Base-by-base conservation (phyloP, 179 eudicot species). In the Vitellaria paradoxa region DNA sequence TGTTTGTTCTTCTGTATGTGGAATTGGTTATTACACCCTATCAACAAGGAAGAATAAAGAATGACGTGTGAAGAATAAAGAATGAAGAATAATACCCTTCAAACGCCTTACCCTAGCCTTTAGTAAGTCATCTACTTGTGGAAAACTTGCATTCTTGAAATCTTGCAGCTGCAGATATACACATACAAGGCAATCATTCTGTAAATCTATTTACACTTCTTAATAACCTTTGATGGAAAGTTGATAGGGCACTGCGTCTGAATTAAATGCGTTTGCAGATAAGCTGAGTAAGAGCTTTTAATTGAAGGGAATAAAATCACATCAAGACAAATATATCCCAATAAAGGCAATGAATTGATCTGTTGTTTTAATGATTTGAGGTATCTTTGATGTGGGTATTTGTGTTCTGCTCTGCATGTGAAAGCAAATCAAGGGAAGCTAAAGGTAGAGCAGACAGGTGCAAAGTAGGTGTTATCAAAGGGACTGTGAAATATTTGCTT, bases 1-100 rank as follows among this genome's bases (percentile, higher is more conserved):
- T 81, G 79, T 79, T 76, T 84, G 74, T 80, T 83, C 74, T 73
- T 57, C 67, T 75, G 53, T 21, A 64, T 40, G 26, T 52, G 9
- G 14, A 26, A 15, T 60, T 26, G 20, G 63, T 71, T 52, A 20
- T 12, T 18, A 0, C 12, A 70, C 24, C 30, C 3, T 30, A 71
- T 71, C 9, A 26, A 49, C 73, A 21, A 12, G 42, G 30, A 71
- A 71, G 63, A 55, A 55, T 15, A 55, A 30, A 71, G 62, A 70
- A 52, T 50, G 61, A 50, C 3, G 55, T 55, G 56, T 72, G 40
- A 59, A 47, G 57, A 40, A 46, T 70, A 30, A 24, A 65, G 78
- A 77, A 42, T 60, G 63, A 59, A 40, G 45, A 69, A 77, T 70
- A 49, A 13, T 40, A 64, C 37, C 13, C 49, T 56, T 7, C 17